A percentile compares a stretch with the other conserved stretches of the same genome.
Evolutionary conservation across 2,329 filamentous ascomycete genomes (phyloP).

Genomic region (Pleurostoma richardsiae): DNA sequence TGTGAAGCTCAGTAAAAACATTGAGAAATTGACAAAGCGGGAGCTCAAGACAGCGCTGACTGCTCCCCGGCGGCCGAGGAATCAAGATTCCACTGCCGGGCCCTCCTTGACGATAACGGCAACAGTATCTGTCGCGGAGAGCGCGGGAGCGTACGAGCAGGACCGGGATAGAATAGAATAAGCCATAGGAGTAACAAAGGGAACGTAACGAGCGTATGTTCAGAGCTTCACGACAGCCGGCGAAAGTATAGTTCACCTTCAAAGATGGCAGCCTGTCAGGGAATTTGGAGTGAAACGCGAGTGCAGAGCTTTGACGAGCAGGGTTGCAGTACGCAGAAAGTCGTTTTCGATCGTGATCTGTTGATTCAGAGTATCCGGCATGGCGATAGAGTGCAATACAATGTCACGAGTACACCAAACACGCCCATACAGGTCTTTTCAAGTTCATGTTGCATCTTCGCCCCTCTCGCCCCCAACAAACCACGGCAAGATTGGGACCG

Average conservation of each 20-base stretch:
- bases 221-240: not conserved
- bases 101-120: constrained; percentile 9
- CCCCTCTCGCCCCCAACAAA: constrained; percentile 2
- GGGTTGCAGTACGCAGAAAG: constrained; percentile 3
- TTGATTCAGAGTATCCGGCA: constrained; percentile 1
- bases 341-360: constrained; percentile 2
- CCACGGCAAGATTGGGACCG: not conserved
- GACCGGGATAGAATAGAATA: not conserved
- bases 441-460: constrained; percentile 3
- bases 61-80: constrained; percentile 4
- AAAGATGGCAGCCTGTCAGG: constrained; percentile 2
- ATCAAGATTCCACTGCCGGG: constrained; percentile 8
- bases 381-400: constrained; percentile 2
- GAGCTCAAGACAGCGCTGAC: constrained; percentile 5
- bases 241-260: constrained; percentile 3
- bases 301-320: constrained; percentile 2
- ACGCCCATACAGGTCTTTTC: not conserved
- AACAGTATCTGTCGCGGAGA: not conserved
- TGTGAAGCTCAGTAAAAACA: constrained; percentile 1
- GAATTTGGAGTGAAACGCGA: constrained; percentile 3
- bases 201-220: not conserved
- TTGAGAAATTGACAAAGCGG: constrained; percentile 2
- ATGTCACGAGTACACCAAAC: constrained; percentile 1
- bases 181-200: not conserved
- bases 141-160: not conserved